Evolutionary conservation across 1,139 yeast species (phyloP).

Genomic region (Pneumocystis jirovecii): DNA sequence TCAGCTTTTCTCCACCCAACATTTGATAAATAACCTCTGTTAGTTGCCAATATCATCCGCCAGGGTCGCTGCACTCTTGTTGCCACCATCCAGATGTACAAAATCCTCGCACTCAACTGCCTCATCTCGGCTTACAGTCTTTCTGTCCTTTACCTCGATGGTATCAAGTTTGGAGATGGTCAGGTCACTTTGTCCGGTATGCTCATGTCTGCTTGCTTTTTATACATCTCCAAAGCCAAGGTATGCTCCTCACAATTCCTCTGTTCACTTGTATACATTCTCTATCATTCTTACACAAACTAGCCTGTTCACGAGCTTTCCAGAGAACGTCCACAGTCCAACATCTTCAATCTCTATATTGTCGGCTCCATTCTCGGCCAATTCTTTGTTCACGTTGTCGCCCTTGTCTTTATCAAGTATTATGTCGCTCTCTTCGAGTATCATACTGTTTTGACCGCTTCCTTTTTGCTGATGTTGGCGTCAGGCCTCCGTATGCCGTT

Average conservation of each 20-base stretch:
- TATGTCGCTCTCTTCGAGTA: conserved; percentile 46
- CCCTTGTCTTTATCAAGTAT: conserved; percentile 66
- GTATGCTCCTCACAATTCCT: not conserved
- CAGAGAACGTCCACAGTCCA: conserved; percentile 93
- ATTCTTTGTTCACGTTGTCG: conserved; percentile 77
- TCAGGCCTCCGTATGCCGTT: conserved; percentile 20
- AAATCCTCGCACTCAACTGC: conserved; percentile 91
- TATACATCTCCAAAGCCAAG: conserved; percentile 82
- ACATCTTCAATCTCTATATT: conserved; percentile 83
- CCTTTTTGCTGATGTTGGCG: not conserved
- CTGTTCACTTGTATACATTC: no score
- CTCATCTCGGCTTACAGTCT: conserved; percentile 91
- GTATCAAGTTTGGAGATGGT: conserved; percentile 95
- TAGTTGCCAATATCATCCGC: conserved; percentile 70
- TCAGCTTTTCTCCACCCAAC: not conserved
- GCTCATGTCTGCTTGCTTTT: conserved; percentile 81
- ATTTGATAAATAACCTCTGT: not conserved
- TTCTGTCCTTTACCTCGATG: conserved; percentile 87
- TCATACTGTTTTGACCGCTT: conserved; percentile 37
- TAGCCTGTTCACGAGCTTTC: conserved; percentile 74
- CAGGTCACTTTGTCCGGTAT: conserved; percentile 92
- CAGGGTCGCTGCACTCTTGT: conserved; percentile 98
- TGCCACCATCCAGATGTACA: conserved; percentile 97
- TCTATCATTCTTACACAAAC: not conserved
- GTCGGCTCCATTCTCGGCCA: conserved; percentile 97